A percentile compares a stretch with the other conserved stretches of the same genome.
Conservation (phyloP, 2,329 filamentous ascomycete species). For the Apiospora aurea region DNA sequence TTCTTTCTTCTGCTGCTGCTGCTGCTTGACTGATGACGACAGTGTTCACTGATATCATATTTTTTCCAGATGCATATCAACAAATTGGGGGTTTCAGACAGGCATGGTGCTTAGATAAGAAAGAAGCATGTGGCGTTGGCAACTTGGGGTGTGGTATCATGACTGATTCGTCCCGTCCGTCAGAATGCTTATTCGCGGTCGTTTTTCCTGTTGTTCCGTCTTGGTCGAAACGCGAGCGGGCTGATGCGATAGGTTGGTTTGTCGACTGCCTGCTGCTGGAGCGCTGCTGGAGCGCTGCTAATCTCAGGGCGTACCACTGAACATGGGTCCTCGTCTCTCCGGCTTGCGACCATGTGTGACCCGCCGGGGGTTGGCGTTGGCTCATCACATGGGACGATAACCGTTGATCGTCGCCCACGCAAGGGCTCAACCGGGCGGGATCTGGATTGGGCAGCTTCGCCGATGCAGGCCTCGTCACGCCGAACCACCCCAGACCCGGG, state of each 20-base stretch:
- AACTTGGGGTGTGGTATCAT: not conserved
- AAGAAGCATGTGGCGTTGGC: not conserved
- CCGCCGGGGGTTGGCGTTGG: slow-evolving; percentile 9
- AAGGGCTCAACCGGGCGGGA: slow-evolving; percentile 9
- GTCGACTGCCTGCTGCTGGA: no score
- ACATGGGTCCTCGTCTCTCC: slow-evolving; percentile 3
- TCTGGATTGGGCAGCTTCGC: slow-evolving; percentile 21
- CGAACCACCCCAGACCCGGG: slow-evolving; percentile 20
- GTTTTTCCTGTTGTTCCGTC: not conserved
- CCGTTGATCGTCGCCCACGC: slow-evolving; percentile 4
- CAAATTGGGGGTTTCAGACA: not conserved
- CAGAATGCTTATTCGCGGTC: not conserved
- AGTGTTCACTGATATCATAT: not conserved
- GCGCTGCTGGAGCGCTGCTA: not conserved
- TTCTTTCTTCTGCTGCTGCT: not conserved
- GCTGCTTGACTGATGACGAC: not conserved
- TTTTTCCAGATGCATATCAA: not conserved
- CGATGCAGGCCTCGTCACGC: slow-evolving; percentile 22
- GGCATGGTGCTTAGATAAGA: not conserved
- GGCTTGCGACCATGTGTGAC: slow-evolving; percentile 16
- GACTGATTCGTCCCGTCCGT: not conserved
- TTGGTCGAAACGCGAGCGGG: not conserved
- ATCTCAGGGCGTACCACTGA: slow-evolving; percentile 3
- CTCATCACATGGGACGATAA: slow-evolving; percentile 17
- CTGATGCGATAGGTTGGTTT: not conserved